Conservation (phyloP, 192 early-diverging fungal species). For the Backusella circina region DNA sequence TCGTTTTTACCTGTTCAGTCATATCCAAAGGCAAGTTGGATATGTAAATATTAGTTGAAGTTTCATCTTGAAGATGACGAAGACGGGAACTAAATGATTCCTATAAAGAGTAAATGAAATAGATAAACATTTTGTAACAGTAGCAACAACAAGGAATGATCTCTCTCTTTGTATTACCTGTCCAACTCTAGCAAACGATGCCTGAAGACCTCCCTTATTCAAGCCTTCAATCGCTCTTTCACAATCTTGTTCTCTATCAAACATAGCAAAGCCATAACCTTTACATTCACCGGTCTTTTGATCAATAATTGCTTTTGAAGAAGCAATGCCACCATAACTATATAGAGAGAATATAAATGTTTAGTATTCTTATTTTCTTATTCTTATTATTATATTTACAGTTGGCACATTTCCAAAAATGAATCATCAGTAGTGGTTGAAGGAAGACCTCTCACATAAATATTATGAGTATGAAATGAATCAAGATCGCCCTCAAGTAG, state of each 20-base stretch:
- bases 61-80: conserved; percentile 68
- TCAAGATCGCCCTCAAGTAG: background rate
- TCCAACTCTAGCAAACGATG: conserved; percentile 70
- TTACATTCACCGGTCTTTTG: conserved; percentile 75
- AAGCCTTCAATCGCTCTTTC: conserved; percentile 70
- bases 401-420: conserved; percentile 57
- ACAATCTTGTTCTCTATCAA: conserved; percentile 66
- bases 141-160: background rate
- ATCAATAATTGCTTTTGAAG: conserved; percentile 83
- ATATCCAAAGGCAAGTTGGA: conserved; percentile 77
- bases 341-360: background rate
- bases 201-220: conserved; percentile 59
- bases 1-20: conserved; percentile 60
- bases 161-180: conserved; percentile 27
- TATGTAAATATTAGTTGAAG: conserved; percentile 81
- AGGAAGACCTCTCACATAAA: conserved; percentile 78
- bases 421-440: conserved; percentile 62
- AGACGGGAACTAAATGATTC: conserved; percentile 72
- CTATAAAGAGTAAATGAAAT: conserved; percentile 21
- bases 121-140: background rate
- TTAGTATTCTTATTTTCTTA: background rate
- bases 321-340: conserved; percentile 69
- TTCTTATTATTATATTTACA: conserved; percentile 13
- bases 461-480: conserved; percentile 57
- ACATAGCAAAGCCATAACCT: conserved; percentile 91